Evolutionary conservation across 2,329 filamentous ascomycete species (phyloP).

Genomic region (Ceratocystis albifundus): DNA sequence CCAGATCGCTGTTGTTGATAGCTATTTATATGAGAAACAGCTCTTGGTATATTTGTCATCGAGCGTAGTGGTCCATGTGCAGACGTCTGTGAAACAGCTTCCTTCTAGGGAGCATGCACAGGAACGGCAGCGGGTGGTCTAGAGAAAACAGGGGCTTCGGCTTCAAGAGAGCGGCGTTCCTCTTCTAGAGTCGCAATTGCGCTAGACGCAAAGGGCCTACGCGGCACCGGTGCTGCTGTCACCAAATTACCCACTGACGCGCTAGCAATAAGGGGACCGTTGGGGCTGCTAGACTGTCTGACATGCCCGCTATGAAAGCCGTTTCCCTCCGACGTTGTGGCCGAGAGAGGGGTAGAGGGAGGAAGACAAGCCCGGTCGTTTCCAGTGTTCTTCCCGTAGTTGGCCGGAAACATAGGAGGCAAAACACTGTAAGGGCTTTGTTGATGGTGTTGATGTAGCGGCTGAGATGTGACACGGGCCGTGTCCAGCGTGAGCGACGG

Average conservation of each 20-base stretch:
- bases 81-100: constrained; percentile 8
- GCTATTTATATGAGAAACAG: neutral
- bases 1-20: neutral
- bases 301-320: constrained; percentile 12
- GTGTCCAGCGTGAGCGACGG: constrained; percentile 13
- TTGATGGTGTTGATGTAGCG: constrained; percentile 3
- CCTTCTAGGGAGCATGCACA: constrained; percentile 23
- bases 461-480: neutral
- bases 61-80: neutral
- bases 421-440: constrained; percentile 12
- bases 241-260: constrained; percentile 11
- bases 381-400: constrained; percentile 1
- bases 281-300: constrained; percentile 17
- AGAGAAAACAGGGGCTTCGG: constrained; percentile 17
- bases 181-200: constrained; percentile 23
- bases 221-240: constrained; percentile 19
- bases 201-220: constrained; percentile 21
- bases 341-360: constrained; percentile 12
- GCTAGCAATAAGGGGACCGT: constrained; percentile 7
- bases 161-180: constrained; percentile 19
- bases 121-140: constrained; percentile 19
- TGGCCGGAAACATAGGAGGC: constrained; percentile 13
- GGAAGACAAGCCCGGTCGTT: constrained; percentile 11
- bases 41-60: neutral
- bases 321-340: neutral